These are phyloP conservation scores for Biscogniauxia sp. DNA, from an alignment of 2,329 filamentous ascomycete species.

Conservation along the genomic window DNA sequence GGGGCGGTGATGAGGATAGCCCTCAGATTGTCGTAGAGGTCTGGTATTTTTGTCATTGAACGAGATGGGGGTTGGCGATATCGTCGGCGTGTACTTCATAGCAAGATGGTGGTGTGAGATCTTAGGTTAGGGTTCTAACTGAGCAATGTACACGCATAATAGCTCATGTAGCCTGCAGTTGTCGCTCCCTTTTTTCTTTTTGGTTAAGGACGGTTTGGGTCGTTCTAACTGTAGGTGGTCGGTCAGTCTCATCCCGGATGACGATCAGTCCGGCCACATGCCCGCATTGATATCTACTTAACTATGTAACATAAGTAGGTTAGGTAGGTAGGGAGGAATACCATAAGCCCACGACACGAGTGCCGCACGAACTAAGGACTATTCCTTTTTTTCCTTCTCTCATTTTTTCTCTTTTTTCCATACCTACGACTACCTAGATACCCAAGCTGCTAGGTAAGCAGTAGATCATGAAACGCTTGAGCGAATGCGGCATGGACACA, in stretches of 20 bases:
- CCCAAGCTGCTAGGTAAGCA: neutral
- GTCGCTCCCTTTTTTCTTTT: neutral
- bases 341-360: no score
- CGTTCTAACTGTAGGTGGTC: neutral
- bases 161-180: neutral
- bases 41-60: conserved; percentile 4
- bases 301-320: neutral
- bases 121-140: neutral
- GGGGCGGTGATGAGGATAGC: conserved; percentile 44
- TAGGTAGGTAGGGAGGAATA: no score
- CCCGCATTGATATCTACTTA: neutral
- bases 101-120: neutral
- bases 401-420: neutral
- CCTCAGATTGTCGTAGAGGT: conserved; percentile 38
- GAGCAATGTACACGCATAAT: neutral
- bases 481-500: neutral
- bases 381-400: no score
- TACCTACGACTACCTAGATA: neutral
- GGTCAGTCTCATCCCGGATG: neutral
- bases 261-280: neutral
- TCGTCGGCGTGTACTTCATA: neutral
- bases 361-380: no score
- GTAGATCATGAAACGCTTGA: neutral
- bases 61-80: neutral
- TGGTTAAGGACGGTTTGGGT: neutral